Evolutionary conservation across 2,329 filamentous ascomycete genomes (phyloP).

Genomic region (Lecanicillium sp.): DNA sequence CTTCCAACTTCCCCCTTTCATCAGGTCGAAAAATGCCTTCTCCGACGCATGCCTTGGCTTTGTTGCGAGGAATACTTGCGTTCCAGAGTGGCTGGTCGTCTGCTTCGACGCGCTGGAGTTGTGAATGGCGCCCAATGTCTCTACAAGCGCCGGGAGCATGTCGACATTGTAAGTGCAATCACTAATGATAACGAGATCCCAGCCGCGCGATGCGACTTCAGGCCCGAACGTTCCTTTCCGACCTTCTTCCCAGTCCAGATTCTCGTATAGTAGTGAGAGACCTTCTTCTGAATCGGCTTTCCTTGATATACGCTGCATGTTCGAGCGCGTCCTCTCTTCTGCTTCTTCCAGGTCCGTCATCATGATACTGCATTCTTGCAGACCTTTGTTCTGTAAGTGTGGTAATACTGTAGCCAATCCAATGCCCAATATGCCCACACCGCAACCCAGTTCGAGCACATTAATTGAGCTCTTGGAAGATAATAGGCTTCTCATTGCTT

Average conservation of each 20-base stretch:
- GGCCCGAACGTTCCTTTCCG: constrained; percentile 38
- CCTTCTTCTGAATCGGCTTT: constrained; percentile 22
- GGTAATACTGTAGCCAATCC: constrained; percentile 37
- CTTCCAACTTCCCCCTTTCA: constrained; percentile 41
- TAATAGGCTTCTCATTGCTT: constrained; percentile 26
- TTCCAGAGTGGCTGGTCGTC: constrained; percentile 16
- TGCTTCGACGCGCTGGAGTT: constrained; percentile 25
- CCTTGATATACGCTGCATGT: constrained; percentile 32
- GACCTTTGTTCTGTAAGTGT: constrained; percentile 15
- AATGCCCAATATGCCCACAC: constrained; percentile 50
- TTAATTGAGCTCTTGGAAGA: constrained; percentile 26
- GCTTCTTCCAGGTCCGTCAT: constrained; percentile 53
- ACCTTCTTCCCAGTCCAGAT: constrained; percentile 52
- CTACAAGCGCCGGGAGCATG: constrained; percentile 46
- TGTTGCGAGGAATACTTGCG: constrained; percentile 47
- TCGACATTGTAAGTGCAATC: constrained; percentile 59
- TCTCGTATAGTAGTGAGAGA: constrained; percentile 38
- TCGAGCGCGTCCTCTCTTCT: constrained; percentile 41
- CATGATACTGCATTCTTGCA: constrained; percentile 31
- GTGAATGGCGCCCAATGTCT: constrained; percentile 47
- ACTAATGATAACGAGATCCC: constrained; percentile 51
- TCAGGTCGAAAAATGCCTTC: constrained; percentile 40
- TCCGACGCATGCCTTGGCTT: constrained; percentile 53
- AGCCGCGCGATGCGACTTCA: constrained; percentile 32
- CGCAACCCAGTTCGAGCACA: constrained; percentile 51